Conservation (phyloP, 768 basidiomycete species). For the Boletus subparvulus region DNA sequence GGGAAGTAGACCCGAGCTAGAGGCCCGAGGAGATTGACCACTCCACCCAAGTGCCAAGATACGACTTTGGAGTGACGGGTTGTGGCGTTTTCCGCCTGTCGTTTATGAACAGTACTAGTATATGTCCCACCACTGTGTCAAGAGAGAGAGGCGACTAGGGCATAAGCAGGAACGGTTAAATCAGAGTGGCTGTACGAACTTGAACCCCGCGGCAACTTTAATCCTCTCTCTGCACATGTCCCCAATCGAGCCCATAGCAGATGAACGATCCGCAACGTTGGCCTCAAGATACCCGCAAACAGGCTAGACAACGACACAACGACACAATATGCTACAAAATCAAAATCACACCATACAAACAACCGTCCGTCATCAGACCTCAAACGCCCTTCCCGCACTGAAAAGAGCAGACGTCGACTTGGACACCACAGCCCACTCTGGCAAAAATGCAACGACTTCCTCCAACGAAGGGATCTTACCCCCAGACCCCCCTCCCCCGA, state of each 20-base stretch:
- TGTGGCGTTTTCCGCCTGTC: background rate
- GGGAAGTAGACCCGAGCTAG: background rate
- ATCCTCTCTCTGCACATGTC: too few species aligned
- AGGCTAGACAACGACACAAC: too few species aligned
- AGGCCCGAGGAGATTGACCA: background rate
- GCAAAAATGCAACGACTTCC: slow-evolving; percentile 62
- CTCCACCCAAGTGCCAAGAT: background rate
- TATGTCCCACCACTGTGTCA: too few species aligned
- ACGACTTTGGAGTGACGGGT: background rate
- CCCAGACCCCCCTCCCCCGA: slow-evolving; percentile 41
- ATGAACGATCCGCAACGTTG: too few species aligned
- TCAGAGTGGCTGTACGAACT: too few species aligned
- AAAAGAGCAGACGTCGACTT: slow-evolving; percentile 59
- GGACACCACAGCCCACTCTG: slow-evolving; percentile 64
- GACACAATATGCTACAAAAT: too few species aligned
- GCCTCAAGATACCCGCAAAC: too few species aligned
- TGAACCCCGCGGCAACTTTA: too few species aligned
- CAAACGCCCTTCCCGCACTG: slow-evolving; percentile 40
- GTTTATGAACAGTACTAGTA: background rate
- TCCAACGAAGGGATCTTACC: slow-evolving; percentile 68
- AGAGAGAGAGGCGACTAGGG: too few species aligned
- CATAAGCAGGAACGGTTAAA: too few species aligned
- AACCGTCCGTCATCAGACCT: slow-evolving; percentile 11
- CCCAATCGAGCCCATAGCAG: too few species aligned
- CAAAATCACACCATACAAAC: too few species aligned